phyloP scores from a whole-genome alignment of 1,284 basidiomycete genomes.

The Ustilago shanxiensis region DNA sequence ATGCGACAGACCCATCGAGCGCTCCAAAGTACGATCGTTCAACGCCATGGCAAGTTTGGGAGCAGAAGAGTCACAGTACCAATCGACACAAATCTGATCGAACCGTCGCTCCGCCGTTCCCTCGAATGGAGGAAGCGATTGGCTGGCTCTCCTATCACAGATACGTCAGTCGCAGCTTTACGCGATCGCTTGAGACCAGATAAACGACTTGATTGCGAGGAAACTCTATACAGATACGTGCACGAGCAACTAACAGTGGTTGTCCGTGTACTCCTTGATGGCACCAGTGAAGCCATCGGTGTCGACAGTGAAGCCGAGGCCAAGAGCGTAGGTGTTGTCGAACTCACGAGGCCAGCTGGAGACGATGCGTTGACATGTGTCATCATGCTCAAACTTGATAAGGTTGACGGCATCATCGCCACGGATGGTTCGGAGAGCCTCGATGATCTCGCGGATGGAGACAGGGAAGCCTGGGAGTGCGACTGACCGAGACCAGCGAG shows the following conservation, averaged over 20 bases:
- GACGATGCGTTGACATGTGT: constrained; percentile 35
- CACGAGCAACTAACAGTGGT: constrained; percentile 1
- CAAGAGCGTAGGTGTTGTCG: constrained; percentile 29
- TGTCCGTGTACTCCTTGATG: constrained; percentile 31
- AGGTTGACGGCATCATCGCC: constrained; percentile 28
- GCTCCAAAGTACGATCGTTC: no score
- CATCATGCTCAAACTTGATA: constrained; percentile 43
- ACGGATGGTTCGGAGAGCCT: constrained; percentile 27
- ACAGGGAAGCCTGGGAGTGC: constrained; percentile 35
- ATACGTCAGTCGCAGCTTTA: no score
- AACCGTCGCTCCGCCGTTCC: no score
- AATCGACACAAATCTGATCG: no score
- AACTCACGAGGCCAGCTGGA: constrained; percentile 35
- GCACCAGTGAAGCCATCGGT: constrained; percentile 31
- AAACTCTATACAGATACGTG: background rate
- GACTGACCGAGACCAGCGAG: constrained; percentile 24
- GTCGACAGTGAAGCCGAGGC: constrained; percentile 33
- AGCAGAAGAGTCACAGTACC: no score
- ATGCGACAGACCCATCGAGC: no score
- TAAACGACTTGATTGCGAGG: no score
- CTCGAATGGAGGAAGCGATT: no score
- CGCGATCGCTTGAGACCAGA: background rate
- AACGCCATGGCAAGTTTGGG: no score
- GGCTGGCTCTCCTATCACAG: no score
- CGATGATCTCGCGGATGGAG: constrained; percentile 26